phyloP scores from a whole-genome alignment of 2,329 filamentous ascomycete genomes.

The Zymoseptoria pseudotritici region DNA sequence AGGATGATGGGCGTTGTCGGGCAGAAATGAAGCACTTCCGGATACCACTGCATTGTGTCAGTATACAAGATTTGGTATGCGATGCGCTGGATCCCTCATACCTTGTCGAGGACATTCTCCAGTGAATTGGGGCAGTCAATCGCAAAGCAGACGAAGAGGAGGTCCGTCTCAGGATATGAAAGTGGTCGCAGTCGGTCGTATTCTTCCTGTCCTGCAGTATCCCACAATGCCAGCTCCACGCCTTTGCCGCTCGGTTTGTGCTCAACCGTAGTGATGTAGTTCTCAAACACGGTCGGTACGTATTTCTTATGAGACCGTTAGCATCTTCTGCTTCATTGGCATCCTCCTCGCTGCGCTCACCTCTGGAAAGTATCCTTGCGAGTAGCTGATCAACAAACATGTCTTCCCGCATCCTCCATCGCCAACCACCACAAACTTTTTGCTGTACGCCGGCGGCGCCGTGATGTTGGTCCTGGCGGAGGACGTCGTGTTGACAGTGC shows the following conservation, averaged over 20 bases:
- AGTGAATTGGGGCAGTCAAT: constrained; percentile 98
- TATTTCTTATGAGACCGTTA: constrained; percentile 68
- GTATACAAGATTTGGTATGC: neutral
- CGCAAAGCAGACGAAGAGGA: constrained; percentile 97
- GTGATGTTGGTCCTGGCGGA: constrained; percentile 77
- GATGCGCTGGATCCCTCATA: constrained; percentile 37
- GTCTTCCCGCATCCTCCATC: constrained; percentile 99
- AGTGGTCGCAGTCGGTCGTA: constrained; percentile 93
- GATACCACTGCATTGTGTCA: constrained; percentile 70
- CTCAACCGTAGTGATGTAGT: constrained; percentile 96
- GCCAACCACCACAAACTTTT: constrained; percentile 98
- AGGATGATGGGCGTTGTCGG: constrained; percentile 94
- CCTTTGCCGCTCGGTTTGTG: constrained; percentile 85
- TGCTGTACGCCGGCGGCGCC: constrained; percentile 86
- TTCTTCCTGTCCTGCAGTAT: constrained; percentile 96
- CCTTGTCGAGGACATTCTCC: constrained; percentile 98
- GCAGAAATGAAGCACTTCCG: constrained; percentile 97
- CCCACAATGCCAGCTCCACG: constrained; percentile 94
- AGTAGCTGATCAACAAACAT: constrained; percentile 96
- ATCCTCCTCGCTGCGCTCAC: constrained; percentile 43
- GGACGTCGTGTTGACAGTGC: constrained; percentile 75
- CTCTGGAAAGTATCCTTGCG: constrained; percentile 97
- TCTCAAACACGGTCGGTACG: constrained; percentile 97
- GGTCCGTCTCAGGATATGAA: constrained; percentile 95
- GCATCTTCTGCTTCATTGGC: neutral